Conservation (phyloP, 345 rosid genomes). For the Raphanus sativus region DNA sequence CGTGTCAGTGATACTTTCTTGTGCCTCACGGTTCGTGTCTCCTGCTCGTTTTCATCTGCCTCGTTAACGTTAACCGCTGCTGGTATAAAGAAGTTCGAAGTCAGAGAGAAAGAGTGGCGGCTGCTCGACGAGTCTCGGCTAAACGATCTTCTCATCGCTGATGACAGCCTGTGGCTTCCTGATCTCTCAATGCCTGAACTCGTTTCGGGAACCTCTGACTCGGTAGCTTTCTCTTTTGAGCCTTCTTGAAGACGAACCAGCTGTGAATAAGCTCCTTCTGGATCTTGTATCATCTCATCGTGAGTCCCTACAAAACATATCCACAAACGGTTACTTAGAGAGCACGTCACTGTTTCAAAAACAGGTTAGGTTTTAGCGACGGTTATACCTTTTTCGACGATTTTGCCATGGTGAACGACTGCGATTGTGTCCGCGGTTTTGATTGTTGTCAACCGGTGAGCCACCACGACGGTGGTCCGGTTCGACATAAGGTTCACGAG, state of each 20-base stretch:
- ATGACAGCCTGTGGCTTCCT: constrained; percentile 33
- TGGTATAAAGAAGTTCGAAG: constrained; percentile 26
- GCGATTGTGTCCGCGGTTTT: constrained; percentile 74
- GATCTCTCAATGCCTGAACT: constrained; percentile 27
- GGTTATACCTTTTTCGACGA: constrained; percentile 72
- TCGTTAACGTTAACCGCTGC: constrained; percentile 26
- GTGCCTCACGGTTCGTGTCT: constrained; percentile 28
- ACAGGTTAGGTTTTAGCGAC: neutral
- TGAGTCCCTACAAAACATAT: constrained; percentile 47
- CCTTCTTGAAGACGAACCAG: constrained; percentile 77
- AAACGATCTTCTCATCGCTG: constrained; percentile 38
- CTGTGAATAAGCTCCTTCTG: constrained; percentile 75
- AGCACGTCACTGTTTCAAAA: neutral
- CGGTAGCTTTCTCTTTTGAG: constrained; percentile 40
- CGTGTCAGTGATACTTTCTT: constrained; percentile 56
- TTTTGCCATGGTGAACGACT: constrained; percentile 69
- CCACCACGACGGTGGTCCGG: constrained; percentile 82
- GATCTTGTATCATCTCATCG: constrained; percentile 59
- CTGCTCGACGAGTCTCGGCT: constrained; percentile 36
- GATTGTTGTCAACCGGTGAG: constrained; percentile 81
- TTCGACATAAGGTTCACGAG: constrained; percentile 59
- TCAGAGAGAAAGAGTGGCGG: constrained; percentile 27
- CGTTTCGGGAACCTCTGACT: constrained; percentile 23
- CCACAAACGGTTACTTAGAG: neutral
- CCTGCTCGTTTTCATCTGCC: neutral